Conservation (phyloP, 1,284 basidiomycete species). For the Puccinia horiana region DNA sequence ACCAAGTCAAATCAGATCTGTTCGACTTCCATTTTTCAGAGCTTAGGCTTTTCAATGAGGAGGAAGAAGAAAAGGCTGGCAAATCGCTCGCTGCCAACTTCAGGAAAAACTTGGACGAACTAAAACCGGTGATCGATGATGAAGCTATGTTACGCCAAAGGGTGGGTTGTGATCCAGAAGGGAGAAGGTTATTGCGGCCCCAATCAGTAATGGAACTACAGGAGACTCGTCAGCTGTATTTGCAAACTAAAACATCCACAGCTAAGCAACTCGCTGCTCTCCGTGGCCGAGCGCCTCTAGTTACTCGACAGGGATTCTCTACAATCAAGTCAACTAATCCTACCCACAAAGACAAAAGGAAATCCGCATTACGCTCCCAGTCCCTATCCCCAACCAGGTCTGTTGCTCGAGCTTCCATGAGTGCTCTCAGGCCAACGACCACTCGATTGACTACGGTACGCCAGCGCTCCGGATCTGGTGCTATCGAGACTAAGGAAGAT, state of each 20-base stretch:
- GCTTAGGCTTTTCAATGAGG: slow-evolving; percentile 11
- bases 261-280: slow-evolving; percentile 10
- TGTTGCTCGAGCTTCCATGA: slow-evolving; percentile 7
- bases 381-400: slow-evolving; percentile 15
- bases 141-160: slow-evolving; percentile 36
- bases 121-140: slow-evolving; percentile 30
- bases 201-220: slow-evolving; percentile 42
- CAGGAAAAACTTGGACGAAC: not conserved
- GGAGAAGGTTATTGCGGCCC: slow-evolving; percentile 30
- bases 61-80: not conserved
- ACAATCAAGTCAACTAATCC: not conserved
- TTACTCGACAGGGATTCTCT: not conserved
- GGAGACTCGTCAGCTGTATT: not conserved
- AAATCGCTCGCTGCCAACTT: not conserved
- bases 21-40: slow-evolving; percentile 47
- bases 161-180: slow-evolving; percentile 37
- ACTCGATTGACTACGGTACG: not conserved
- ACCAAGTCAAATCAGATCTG: slow-evolving; percentile 43
- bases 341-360: not conserved
- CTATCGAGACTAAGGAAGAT: not conserved
- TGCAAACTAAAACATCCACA: slow-evolving; percentile 15
- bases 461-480: not conserved
- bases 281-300: not conserved
- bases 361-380: not conserved
- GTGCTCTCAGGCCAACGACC: not conserved